phyloP scores from a whole-genome alignment of 768 basidiomycete genomes.

The Psilocybe cyanescens region DNA sequence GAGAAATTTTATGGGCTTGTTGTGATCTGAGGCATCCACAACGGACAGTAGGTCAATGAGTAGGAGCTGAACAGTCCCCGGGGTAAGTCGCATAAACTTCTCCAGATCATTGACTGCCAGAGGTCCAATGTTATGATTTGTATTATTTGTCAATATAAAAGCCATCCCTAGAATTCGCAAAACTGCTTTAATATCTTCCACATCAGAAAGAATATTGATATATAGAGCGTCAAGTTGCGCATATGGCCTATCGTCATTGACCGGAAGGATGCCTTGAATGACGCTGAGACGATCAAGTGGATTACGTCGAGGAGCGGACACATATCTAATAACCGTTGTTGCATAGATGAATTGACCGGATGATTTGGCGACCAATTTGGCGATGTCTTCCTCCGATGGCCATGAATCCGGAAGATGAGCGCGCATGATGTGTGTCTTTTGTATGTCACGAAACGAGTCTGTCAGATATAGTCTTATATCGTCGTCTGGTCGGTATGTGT shows the following conservation, averaged over 20 bases:
- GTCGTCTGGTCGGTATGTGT: constrained; percentile 7
- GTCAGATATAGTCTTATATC: constrained; percentile 6
- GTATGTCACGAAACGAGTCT: neutral
- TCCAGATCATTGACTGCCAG: no score
- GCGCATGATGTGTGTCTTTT: neutral
- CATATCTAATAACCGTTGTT: constrained; percentile 9
- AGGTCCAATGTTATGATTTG: no score
- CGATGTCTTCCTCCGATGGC: constrained; percentile 5
- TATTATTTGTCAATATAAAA: no score
- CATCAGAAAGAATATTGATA: constrained; percentile 5
- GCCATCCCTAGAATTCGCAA: neutral
- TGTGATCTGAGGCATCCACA: no score
- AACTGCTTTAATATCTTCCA: neutral
- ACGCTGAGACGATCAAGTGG: constrained; percentile 1
- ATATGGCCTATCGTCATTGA: constrained; percentile 5
- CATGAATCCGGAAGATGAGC: neutral
- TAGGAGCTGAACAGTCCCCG: no score
- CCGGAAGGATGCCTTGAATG: neutral
- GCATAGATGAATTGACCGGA: neutral
- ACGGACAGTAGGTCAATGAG: no score
- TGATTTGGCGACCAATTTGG: constrained; percentile 5
- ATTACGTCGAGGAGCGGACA: neutral
- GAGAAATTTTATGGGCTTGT: no score
- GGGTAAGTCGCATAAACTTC: no score
- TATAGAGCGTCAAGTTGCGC: constrained; percentile 15